Base-by-base conservation (phyloP, 495 filamentous ascomycete genomes). In the Parathielavia appendiculata region DNA sequence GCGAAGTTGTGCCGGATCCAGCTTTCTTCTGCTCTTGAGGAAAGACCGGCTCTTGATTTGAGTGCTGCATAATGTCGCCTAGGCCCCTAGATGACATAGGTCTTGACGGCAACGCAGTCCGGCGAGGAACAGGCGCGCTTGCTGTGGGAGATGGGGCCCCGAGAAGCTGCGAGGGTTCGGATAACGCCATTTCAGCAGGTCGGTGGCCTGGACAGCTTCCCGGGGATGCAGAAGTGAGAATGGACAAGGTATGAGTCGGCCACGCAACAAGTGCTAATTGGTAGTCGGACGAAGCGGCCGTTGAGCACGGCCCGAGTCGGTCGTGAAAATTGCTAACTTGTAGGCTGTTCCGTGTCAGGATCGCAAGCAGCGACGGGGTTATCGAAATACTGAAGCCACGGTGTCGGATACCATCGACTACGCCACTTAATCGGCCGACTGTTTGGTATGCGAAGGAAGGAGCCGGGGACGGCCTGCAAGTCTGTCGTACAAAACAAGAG, bases 31-130 rank as follows among this genome's bases (percentile, higher is more conserved):
- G 51, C 19, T 67, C 57, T 23, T 53, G 55, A 14, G 53, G 55
- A 11, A 39, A 20, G 26, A 16, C 16, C 26, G 61, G 20, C n/a
- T 63, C 59, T 4, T 30, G 58, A 34, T 52, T 62, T 32, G 46
- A 32, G n/a, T 34, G 45, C 5, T 46, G 50, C 13, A 54, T 34
- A 1, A 30, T 43, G 8, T 59, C 59, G 47, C 23, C 32, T 1
- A 22, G 16, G 9, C 60, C 62, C 36, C 46, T 64, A 11, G 62
- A 58, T 1, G 53, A 49, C 30, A 63, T 40, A 5, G 70, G 66
- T 35, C 61, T 62, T 17, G 66, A 52, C 12, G 70, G 70, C 10
- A 72, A 47, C 10, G 70, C 68, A 11, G 64, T 71, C 53, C 69
- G 63, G 34, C 63, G 50, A 44, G 66, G 64, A 52, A 57, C 60